These are phyloP conservation scores for Parastagonospora avenae DNA, from an alignment of 2,329 filamentous ascomycete species.

Conservation along the genomic window DNA sequence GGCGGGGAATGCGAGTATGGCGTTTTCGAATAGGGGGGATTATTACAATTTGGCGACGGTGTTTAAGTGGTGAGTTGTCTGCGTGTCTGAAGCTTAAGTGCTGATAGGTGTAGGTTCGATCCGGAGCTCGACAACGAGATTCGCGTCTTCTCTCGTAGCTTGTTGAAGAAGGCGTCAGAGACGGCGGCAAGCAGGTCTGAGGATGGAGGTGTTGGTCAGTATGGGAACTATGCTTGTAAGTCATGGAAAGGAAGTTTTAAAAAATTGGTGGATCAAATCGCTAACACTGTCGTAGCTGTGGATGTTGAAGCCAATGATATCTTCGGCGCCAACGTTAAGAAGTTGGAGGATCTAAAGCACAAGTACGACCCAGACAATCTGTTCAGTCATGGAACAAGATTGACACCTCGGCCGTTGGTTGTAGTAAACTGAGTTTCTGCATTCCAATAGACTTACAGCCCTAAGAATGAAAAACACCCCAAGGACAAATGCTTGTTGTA, in stretches of 20 bases:
- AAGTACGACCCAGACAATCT: conserved; percentile 44
- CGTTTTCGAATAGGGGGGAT: conserved; percentile 38
- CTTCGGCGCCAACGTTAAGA: conserved; percentile 40
- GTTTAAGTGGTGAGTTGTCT: conserved; percentile 35
- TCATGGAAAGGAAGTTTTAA: not conserved
- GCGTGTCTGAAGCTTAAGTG: not conserved
- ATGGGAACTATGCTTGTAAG: conserved; percentile 41
- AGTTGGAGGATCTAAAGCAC: conserved; percentile 38
- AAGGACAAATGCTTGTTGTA: not conserved
- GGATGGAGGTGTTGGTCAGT: conserved; percentile 34
- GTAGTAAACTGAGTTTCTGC: conserved; percentile 18
- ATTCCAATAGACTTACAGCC: not conserved
- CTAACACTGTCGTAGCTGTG: conserved; percentile 9
- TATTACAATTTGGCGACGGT: conserved; percentile 41
- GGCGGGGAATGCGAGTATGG: conserved; percentile 28
- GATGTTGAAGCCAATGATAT: conserved; percentile 36
- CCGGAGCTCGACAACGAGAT: conserved; percentile 30
- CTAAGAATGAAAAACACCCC: not conserved
- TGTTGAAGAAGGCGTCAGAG: conserved; percentile 33
- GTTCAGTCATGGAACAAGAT: conserved; percentile 35
- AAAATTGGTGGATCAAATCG: no score
- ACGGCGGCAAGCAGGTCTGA: conserved; percentile 22
- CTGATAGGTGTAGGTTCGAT: conserved; percentile 27
- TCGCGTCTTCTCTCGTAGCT: conserved; percentile 27
- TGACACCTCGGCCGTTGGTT: conserved; percentile 25